phyloP scores from a whole-genome alignment of 768 basidiomycete genomes.

The Lactarius hatsudake region DNA sequence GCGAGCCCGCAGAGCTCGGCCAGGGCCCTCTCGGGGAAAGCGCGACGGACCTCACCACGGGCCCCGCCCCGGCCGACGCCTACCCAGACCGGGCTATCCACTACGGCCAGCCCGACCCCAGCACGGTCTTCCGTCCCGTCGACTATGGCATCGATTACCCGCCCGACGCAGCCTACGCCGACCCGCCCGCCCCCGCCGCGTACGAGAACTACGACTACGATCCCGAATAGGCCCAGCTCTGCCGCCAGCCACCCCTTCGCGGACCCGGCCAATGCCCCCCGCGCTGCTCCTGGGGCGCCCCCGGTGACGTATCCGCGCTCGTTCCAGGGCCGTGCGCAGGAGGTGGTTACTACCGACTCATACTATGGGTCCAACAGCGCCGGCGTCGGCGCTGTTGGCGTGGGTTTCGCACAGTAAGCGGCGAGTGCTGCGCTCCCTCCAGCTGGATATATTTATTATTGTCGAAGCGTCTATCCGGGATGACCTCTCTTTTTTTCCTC shows the following conservation, averaged over 20 bases:
- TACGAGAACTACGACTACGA: constrained; percentile 1
- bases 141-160: constrained; percentile 25
- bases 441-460: not conserved
- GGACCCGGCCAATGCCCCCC: constrained; percentile 14
- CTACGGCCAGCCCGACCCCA: constrained; percentile 10
- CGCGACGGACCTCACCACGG: constrained; percentile 3
- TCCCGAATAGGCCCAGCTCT: not conserved
- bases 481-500: not conserved
- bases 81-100: constrained; percentile 26
- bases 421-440: not conserved
- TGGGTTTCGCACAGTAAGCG: constrained; percentile 12
- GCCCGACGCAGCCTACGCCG: not conserved
- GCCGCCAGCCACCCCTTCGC: constrained; percentile 19
- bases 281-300: not conserved
- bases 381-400: not conserved
- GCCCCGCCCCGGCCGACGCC: constrained; percentile 7
- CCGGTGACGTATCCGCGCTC: constrained; percentile 6
- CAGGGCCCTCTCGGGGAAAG: constrained; percentile 2
- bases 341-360: constrained; percentile 12
- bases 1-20: constrained; percentile 12
- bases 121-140: constrained; percentile 3
- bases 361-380: constrained; percentile 20
- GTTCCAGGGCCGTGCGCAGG: not conserved
- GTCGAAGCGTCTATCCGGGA: not conserved
- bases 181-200: not conserved